These are phyloP conservation scores for Malus fusca DNA, from an alignment of 306 rosid genomes.

Conservation along the genomic window DNA sequence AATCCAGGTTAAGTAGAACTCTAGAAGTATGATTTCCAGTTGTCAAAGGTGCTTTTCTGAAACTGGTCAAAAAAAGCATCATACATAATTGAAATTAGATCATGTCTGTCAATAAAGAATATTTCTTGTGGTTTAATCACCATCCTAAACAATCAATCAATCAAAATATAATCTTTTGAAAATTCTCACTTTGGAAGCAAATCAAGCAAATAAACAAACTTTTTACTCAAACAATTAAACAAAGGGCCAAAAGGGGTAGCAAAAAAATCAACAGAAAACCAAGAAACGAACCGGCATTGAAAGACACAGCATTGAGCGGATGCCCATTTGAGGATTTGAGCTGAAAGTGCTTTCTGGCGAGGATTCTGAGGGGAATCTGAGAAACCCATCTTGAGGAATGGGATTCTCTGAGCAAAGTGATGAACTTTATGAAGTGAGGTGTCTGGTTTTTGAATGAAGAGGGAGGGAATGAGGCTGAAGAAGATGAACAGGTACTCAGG, in stretches of 20 bases:
- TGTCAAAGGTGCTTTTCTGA: neutral
- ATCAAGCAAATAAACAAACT: neutral
- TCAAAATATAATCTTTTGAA: neutral
- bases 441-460: slow-evolving; percentile 38
- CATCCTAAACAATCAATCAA: neutral
- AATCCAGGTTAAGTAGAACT: neutral
- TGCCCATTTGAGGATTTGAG: slow-evolving; percentile 81
- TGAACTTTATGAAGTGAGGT: slow-evolving; percentile 19
- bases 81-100: neutral
- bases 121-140: neutral
- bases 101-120: neutral
- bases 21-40: neutral
- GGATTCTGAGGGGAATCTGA: slow-evolving; percentile 28
- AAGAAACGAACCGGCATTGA: slow-evolving; percentile 56
- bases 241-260: neutral
- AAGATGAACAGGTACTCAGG: slow-evolving; percentile 30
- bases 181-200: neutral
- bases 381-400: slow-evolving; percentile 29
- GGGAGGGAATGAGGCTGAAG: slow-evolving; percentile 33
- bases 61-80: neutral
- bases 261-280: neutral
- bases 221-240: neutral
- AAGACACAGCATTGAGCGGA: slow-evolving; percentile 54
- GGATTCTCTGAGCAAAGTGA: slow-evolving; percentile 21
- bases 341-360: slow-evolving; percentile 36